These are phyloP conservation scores for Jamesozyma hellenica DNA, from an alignment of 805 yeast species.

Conservation along the genomic window DNA sequence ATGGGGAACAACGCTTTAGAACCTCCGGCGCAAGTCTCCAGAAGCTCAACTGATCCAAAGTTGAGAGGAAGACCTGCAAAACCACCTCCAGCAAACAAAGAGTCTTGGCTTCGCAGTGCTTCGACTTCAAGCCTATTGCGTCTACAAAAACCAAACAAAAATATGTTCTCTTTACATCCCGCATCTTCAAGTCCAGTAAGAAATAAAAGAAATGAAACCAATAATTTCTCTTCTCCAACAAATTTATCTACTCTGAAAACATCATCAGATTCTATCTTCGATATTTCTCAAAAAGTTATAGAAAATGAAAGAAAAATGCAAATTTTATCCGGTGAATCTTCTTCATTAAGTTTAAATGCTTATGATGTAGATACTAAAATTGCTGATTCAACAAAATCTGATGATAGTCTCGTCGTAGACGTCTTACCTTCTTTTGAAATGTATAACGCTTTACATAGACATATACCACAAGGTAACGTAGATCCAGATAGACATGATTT, in stretches of 20 bases:
- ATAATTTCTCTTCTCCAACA: background rate
- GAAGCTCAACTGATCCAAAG: no score
- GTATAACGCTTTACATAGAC: constrained; percentile 20
- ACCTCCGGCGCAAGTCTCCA: background rate
- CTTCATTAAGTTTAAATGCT: background rate
- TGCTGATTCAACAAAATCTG: background rate
- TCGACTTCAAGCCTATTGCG: constrained; percentile 15
- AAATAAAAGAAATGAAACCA: background rate
- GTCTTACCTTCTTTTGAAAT: constrained; percentile 22
- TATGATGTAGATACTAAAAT: background rate
- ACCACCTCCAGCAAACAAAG: background rate
- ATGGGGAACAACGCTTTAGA: no score
- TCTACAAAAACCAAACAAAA: background rate
- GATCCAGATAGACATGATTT: constrained; percentile 13
- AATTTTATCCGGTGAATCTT: background rate
- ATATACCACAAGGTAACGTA: constrained; percentile 18
- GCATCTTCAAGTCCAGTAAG: background rate
- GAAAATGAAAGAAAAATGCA: background rate
- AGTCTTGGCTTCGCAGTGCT: constrained; percentile 18
- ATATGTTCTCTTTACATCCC: no score
- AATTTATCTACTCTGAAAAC: no score
- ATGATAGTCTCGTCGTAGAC: constrained; percentile 12
- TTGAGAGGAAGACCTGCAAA: background rate
- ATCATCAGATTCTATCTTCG: no score
- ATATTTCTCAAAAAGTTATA: background rate